Evolutionary conservation across 1,139 yeast genomes (phyloP).

Genomic region (Wickerhamiella pararugosa): DNA sequence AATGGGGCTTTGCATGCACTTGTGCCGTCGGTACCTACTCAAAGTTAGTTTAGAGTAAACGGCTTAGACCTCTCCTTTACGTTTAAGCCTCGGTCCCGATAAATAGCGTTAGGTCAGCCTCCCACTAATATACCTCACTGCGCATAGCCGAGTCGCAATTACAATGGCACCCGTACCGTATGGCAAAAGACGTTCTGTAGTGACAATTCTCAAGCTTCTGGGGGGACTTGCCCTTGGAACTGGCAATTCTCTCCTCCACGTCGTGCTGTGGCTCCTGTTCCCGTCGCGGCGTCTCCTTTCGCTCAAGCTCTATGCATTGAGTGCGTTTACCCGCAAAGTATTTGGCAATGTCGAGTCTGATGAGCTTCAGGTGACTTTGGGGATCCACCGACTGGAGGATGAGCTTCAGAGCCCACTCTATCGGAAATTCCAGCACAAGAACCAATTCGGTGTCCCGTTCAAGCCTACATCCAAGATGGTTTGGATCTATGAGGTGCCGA

Average conservation of each 20-base stretch:
- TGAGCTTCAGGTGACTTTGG: slow-evolving; percentile 3
- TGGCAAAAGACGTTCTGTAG: slow-evolving; percentile 1
- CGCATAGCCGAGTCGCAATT: too few relatives aligned
- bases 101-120: too few relatives aligned
- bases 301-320: slow-evolving; percentile 1
- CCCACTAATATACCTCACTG: too few relatives aligned
- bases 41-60: too few relatives aligned
- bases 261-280: slow-evolving; percentile 3
- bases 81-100: too few relatives aligned
- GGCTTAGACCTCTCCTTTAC: too few relatives aligned
- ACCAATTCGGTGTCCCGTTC: neutral
- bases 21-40: too few relatives aligned
- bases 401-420: slow-evolving; percentile 4
- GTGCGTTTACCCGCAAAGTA: slow-evolving; percentile 4
- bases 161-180: neutral
- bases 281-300: neutral
- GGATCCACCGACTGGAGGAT: neutral
- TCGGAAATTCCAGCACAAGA: neutral
- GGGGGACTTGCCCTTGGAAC: neutral
- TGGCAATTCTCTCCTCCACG: neutral
- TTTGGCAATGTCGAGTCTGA: neutral
- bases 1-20: too few relatives aligned
- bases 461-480: too few relatives aligned
- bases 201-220: slow-evolving; percentile 1
- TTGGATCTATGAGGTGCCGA: slow-evolving; percentile 14